These are phyloP conservation scores for Phallus indusiatus DNA, from an alignment of 768 basidiomycete species.

Conservation along the genomic window DNA sequence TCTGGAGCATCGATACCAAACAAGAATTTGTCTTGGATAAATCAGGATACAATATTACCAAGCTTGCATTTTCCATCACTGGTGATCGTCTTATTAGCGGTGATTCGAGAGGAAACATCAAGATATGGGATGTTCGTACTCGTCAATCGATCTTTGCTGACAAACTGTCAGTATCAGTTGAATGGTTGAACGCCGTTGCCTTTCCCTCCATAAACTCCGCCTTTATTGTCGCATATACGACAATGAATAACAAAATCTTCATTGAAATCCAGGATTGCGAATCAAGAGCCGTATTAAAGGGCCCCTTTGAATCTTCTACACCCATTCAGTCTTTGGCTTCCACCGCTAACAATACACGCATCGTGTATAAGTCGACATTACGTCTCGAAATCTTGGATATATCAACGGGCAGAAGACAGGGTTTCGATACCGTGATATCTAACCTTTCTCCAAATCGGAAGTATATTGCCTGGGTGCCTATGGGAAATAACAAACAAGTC, in stretches of 20 bases:
- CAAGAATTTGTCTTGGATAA: not conserved
- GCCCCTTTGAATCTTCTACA: not conserved
- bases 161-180: too few relatives aligned
- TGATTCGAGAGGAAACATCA: slow-evolving; percentile 10
- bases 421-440: not conserved
- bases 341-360: not conserved
- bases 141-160: not conserved
- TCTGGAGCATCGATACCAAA: not conserved
- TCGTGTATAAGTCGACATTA: not conserved
- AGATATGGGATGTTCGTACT: slow-evolving; percentile 21
- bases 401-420: not conserved
- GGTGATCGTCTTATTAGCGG: not conserved
- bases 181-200: not conserved
- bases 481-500: not conserved
- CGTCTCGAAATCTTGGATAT: not conserved
- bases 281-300: not conserved
- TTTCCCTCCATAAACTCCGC: not conserved
- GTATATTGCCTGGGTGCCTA: not conserved
- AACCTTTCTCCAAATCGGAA: not conserved
- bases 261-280: not conserved
- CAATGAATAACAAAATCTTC: not conserved
- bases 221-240: not conserved
- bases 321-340: not conserved
- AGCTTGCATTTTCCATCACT: not conserved
- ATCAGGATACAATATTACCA: not conserved